Evolutionary conservation across 2,329 filamentous ascomycete genomes (phyloP), one percentile per base, ranked within the genome.

Genomic region (Hypoxylon sp.): DNA sequence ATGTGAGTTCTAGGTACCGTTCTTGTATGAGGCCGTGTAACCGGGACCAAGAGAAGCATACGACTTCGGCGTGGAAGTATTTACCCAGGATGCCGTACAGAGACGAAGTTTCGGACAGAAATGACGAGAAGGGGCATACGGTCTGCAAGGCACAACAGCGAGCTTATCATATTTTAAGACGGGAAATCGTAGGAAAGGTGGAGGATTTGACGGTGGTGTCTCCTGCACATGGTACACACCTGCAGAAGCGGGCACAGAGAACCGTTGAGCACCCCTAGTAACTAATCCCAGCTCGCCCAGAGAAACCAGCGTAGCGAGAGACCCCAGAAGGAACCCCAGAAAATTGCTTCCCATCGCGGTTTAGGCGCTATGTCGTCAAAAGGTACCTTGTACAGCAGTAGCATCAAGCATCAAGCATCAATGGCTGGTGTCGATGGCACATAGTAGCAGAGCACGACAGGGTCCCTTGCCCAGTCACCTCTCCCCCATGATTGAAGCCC

Each of bases 91-190:
- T 51, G 55, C 54, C 55, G 58, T 50, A 52, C 37, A 47, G 37
- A 25, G 42, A 57, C 41, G 32, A 51, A 52, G 45, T 37, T 48
- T 55, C 51, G 46, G 43, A 50, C 45, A 52, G 49, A 58, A 55
- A 60, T 55, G 59, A 62, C 60, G 56, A 65, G 58, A 58, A 46
- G 55, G 55, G 54, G 50, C 56, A 54, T 58, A 52, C 55, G 55
- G 55, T 49, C 61, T 65, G 63, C 62, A 65, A 67, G 62, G 62
- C 64, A 65, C 64, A 55, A 57, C 60, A 59, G 49, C 58, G 58
- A 64, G 60, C 59, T 65, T 65, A 64, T 64, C 64, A 63, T 65
- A 50, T 63, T 52, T 63, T 59, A 59, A 57, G 51, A 57, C 60
- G 47, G 54, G 53, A 52, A 58, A 54, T 36, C 43, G 49, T 50